Percentiles rank a stretch among this genome's conserved stretches.
Evolutionary conservation across 352 stramenopile species (phyloP).

Genomic region (Thraustochytrium aureum): DNA sequence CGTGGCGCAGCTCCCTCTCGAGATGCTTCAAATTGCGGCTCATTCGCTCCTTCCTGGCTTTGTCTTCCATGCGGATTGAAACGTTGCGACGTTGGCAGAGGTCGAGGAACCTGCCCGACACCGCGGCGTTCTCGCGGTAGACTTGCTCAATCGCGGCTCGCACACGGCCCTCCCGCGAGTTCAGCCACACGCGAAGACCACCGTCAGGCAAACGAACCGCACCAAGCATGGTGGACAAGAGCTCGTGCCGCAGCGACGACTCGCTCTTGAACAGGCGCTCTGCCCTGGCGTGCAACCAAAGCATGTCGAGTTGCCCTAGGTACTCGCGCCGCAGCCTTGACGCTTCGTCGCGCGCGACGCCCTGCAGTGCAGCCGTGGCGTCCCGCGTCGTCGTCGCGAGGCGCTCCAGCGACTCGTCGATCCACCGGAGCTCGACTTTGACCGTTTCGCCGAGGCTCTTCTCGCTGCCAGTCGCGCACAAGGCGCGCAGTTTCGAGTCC

Average conservation of each 20-base stretch:
- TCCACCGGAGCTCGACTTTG: background rate
- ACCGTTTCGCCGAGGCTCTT: background rate
- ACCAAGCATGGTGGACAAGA: slow-evolving; percentile 5
- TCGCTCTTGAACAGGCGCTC: background rate
- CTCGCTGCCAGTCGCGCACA: background rate
- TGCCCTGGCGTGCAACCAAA: background rate
- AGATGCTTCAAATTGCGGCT: slow-evolving; percentile 1
- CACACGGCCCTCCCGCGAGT: background rate
- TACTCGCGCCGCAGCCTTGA: background rate
- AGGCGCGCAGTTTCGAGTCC: background rate
- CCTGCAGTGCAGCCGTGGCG: background rate
- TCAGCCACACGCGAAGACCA: background rate
- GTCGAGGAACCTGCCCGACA: background rate
- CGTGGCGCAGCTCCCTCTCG: slow-evolving; percentile 4
- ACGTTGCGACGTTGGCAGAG: too few relatives aligned
- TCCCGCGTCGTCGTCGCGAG: background rate
- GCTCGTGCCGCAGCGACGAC: slow-evolving; percentile 24
- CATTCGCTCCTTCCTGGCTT: background rate
- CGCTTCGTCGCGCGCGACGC: background rate
- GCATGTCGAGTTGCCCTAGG: background rate
- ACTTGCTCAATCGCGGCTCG: background rate
- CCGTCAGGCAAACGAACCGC: background rate
- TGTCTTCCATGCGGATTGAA: background rate
- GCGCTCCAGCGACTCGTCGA: background rate
- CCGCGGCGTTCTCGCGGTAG: background rate